Base-by-base conservation (phyloP, 2,329 filamentous ascomycete genomes). In the Orbilia oligospora region DNA sequence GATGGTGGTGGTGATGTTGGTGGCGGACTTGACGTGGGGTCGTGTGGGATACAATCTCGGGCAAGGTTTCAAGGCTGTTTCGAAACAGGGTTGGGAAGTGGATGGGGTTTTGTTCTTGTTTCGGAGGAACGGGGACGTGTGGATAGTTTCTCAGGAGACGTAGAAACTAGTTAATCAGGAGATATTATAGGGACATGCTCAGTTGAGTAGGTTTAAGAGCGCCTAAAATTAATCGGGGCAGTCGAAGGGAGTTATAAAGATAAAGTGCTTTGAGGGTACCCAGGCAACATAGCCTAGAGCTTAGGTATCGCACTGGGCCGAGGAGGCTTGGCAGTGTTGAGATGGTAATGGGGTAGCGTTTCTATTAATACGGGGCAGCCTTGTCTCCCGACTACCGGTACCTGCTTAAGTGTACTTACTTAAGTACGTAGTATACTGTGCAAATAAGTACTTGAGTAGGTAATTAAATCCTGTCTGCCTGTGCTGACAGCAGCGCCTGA, bases 11-110 rank as follows among this genome's bases (percentile, higher is more conserved):
- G 24, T 12, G 44, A 33, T n/a, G 53, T 10, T 16, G 65, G 30
- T 44, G 48, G 24, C 20, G 33, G 51, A 46, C 33, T 20, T 46
- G 41, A 33, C 16, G 36, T 61, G 33, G 56, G 49, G 53, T 49
- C 51, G 69, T 18, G 63, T 46, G 56, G 38, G 41, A 71, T 30
- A 3, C 27, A 6, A 30, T 58, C 36, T 58, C 61, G 46, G 41
- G 58, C 58, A 49, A 24, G 36, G 70, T 73, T 73, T 73, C 70
- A 73, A 49, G 38, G 18, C 41, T 12, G 70, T 66, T 73, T 73
- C 65, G 61, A 73, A 73, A 66, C 70, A 46, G 51, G 38, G 55
- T 58, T 27, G 24, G 24, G 24, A n/a, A 20, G 44, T 36, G 51
- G 38, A 51, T n/a, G 38, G 69, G 41, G 41, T 22, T 38, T 18